phyloP scores from a whole-genome alignment of 192 early-diverging fungal genomes.

The Phycomyces blakesleeanus region DNA sequence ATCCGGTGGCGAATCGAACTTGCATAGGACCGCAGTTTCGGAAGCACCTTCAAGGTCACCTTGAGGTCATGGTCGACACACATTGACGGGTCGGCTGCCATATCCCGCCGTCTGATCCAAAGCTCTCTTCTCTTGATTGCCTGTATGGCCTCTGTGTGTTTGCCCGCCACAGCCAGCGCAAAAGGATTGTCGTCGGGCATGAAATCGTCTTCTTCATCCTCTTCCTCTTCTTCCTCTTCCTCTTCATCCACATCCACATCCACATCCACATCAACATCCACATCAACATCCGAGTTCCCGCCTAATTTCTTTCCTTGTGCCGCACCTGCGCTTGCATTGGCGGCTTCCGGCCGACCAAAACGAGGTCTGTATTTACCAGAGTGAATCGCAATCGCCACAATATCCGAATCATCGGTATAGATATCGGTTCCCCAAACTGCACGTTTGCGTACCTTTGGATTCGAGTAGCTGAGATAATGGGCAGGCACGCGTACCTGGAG shows the following conservation, averaged over 20 bases:
- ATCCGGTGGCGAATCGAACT: slow-evolving; percentile 54
- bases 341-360: slow-evolving; percentile 35
- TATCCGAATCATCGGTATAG: slow-evolving; percentile 82
- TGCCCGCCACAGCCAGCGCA: slow-evolving; percentile 29
- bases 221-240: too few species aligned
- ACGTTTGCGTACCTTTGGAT: slow-evolving; percentile 55
- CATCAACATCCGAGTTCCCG: too few species aligned
- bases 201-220: too few species aligned
- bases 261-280: too few species aligned
- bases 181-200: slow-evolving; percentile 24
- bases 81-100: background rate
- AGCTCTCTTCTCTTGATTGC: background rate
- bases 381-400: slow-evolving; percentile 65
- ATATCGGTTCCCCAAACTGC: slow-evolving; percentile 84
- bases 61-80: slow-evolving; percentile 60
- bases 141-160: slow-evolving; percentile 4
- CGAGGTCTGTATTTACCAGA: slow-evolving; percentile 52
- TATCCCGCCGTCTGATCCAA: background rate
- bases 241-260: too few species aligned
- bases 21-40: slow-evolving; percentile 65
- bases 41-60: slow-evolving; percentile 67
- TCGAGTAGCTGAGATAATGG: slow-evolving; percentile 57
- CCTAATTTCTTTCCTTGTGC: too few species aligned
- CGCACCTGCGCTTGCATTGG: too few species aligned
- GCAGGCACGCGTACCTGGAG: slow-evolving; percentile 68